Percentiles rank a stretch among this genome's conserved stretches.
These are phyloP conservation scores for Coprinopsis strossmayeri DNA, from an alignment of 768 basidiomycete genomes.

Conservation along the genomic window DNA sequence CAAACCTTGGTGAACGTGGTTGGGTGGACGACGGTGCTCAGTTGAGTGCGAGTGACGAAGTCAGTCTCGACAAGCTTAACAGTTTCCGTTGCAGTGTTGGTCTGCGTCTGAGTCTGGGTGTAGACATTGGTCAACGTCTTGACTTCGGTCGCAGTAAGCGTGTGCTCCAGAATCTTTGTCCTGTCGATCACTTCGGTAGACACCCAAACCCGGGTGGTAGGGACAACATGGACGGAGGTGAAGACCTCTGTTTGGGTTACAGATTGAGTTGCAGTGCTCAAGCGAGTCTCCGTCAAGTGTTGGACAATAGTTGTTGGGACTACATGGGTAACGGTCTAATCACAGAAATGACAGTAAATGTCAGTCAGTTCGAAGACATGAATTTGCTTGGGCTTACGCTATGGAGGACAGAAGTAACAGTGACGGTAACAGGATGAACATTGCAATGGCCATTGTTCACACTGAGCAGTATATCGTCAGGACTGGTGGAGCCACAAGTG, in stretches of 20 bases:
- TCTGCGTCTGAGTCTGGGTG: constrained; percentile 41
- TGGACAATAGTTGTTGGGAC: constrained; percentile 40
- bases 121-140: constrained; percentile 49
- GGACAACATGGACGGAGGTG: constrained; percentile 48
- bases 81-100: constrained; percentile 42
- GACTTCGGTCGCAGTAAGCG: constrained; percentile 58
- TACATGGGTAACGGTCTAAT: constrained; percentile 23
- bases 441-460: constrained; percentile 10
- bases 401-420: constrained; percentile 18
- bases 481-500: constrained; percentile 6
- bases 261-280: constrained; percentile 23
- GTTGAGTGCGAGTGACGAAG: constrained; percentile 51
- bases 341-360: neutral
- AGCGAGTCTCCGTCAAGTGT: constrained; percentile 32
- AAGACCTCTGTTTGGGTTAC: constrained; percentile 31
- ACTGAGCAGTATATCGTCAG: constrained; percentile 10
- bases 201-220: constrained; percentile 61
- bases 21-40: constrained; percentile 47
- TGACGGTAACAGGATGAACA: constrained; percentile 14
- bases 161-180: constrained; percentile 49
- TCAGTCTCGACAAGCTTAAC: constrained; percentile 36
- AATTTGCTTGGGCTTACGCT: constrained; percentile 11
- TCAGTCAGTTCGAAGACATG: neutral
- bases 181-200: constrained; percentile 60
- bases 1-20: constrained; percentile 51